Evolutionary conservation across 2,329 filamentous ascomycete species (phyloP), one percentile per base, ranked within the genome.

Genomic region (Aspergillus vadensis): DNA sequence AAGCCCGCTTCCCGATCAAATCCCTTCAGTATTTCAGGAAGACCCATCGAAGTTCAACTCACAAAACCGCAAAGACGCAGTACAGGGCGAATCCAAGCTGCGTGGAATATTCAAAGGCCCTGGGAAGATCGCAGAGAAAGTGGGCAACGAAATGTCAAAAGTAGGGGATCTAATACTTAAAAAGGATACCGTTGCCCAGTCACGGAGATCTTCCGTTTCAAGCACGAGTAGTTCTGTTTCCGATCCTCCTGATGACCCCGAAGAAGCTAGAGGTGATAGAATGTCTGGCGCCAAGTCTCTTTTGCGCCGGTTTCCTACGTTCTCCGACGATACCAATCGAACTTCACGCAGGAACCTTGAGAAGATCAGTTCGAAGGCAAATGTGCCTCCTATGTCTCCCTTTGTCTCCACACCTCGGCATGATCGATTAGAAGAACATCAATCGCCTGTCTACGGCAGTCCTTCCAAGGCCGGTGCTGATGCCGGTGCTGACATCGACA

Each of bases 41-140:
- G 70, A 71, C 15, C 66, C 61, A 55, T 32, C 21, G 15, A 64
- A 54, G 21, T 56, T 60, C 12, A 69, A 67, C 21, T 57, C 63
- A 19, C 70, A 66, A 55, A 63, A 65, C 19, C 65, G 70, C 19
- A 78, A 72, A 43, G 70, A 69, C 2, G 60, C 64, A 3, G 57
- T 66, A 48, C 58, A 81, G 72, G 66, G 79, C 77, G 69, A 86
- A 79, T 86, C 85, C 9, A 86, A 85, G 38, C 81, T 92, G 8
- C 86, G 88, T 44, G 87, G 89, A 6, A 88, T 97, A 51, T 89
- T 97, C 76, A 94, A 92, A 76, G 88, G 88, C 0, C 69, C 70
- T 2, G 85, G 87, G 53, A 83, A 90, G 58, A 87, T 94, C 63
- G 90, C 91, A 62, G 90, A 86, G 30, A 83, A 91, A 30, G 85